Conservation (phyloP, 2,329 filamentous ascomycete genomes). For the Colletotrichum brevisporum region DNA sequence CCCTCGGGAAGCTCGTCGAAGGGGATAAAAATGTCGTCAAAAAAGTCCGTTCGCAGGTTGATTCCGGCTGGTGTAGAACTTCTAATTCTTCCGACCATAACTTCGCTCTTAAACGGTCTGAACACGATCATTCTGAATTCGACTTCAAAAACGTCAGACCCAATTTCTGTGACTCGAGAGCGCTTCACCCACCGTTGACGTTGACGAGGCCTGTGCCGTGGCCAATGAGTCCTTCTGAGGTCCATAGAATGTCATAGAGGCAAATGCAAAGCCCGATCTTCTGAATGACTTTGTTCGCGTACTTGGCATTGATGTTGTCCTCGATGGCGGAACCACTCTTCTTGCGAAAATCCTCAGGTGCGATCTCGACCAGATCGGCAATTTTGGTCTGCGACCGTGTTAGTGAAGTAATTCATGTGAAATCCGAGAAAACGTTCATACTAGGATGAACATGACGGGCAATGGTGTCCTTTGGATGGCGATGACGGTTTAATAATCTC, state of each 20-base stretch:
- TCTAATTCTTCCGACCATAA: constrained; percentile 87
- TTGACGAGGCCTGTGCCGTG: constrained; percentile 94
- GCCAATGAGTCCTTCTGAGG: constrained; percentile 93
- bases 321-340: constrained; percentile 87
- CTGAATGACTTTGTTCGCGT: constrained; percentile 95
- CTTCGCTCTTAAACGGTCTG: constrained; percentile 94
- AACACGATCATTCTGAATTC: constrained; percentile 96
- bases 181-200: constrained; percentile 78
- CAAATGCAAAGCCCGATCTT: constrained; percentile 95
- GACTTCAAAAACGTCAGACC: constrained; percentile 65
- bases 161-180: background rate
- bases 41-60: constrained; percentile 89
- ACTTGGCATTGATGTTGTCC: constrained; percentile 97
- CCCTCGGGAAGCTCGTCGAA: constrained; percentile 80
- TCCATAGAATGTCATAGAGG: constrained; percentile 90
- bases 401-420: constrained; percentile 28
- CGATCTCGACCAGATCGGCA: constrained; percentile 93
- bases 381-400: constrained; percentile 80
- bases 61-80: constrained; percentile 81
- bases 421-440: constrained; percentile 46
- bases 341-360: constrained; percentile 89
- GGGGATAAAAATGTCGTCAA: constrained; percentile 90
- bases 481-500: background rate
- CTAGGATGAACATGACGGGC: constrained; percentile 65
- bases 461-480: background rate